Percentiles rank a stretch among this genome's conserved stretches.
phyloP scores from a whole-genome alignment of 1,139 yeast genomes.

The Candida frijolesensis region DNA sequence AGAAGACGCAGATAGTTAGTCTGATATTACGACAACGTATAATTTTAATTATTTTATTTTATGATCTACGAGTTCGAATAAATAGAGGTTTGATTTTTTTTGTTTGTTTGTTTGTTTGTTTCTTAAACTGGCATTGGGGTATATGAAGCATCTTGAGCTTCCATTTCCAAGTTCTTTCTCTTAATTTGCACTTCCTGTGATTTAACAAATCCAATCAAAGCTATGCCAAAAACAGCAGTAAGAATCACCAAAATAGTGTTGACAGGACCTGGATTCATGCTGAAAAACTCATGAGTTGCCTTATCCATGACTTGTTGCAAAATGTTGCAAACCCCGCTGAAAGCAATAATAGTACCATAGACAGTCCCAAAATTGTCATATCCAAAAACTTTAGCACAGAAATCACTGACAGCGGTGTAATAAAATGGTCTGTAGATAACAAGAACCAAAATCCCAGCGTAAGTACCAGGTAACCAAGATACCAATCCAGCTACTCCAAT shows the following conservation, averaged over 20 bases:
- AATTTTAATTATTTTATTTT: background rate
- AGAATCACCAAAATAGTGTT: conserved; percentile 55
- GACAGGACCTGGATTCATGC: conserved; percentile 79
- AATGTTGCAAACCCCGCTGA: conserved; percentile 78
- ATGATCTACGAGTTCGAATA: background rate
- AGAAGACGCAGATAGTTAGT: conserved; percentile 16
- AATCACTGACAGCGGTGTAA: conserved; percentile 90
- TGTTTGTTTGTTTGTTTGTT: background rate
- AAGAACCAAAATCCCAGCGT: conserved; percentile 65
- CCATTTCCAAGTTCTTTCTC: conserved; percentile 58
- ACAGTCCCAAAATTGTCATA: conserved; percentile 88
- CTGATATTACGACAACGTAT: background rate
- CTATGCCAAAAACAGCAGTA: conserved; percentile 57
- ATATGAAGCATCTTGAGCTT: conserved; percentile 61
- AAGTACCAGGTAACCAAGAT: conserved; percentile 52
- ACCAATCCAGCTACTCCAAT: conserved; percentile 73
- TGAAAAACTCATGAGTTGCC: conserved; percentile 64
- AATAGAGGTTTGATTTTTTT: background rate
- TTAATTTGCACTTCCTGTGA: conserved; percentile 52
- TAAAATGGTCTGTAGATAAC: conserved; percentile 91
- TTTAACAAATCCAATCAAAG: conserved; percentile 55
- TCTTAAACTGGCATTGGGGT: conserved; percentile 48
- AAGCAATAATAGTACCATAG: conserved; percentile 83
- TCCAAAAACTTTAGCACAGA: conserved; percentile 90
- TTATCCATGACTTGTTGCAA: conserved; percentile 70